Base-by-base conservation (phyloP, 2,329 filamentous ascomycete genomes). In the Nigrospora osmanthi region DNA sequence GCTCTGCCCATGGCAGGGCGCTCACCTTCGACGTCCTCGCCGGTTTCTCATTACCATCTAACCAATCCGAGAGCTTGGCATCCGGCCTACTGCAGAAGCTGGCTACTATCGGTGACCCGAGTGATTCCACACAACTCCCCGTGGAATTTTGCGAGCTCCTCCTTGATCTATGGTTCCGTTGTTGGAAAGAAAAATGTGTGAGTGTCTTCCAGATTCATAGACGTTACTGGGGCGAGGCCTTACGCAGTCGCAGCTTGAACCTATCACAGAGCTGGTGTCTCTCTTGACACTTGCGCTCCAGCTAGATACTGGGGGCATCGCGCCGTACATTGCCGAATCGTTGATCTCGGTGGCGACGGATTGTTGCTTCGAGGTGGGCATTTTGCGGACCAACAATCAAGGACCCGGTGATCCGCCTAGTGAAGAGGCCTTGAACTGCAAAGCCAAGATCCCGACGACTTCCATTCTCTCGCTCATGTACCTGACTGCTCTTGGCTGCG, bases 11-110 rank as follows among this genome's bases (percentile, higher is more conserved):
- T 38, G 70, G 72, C 14, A 73, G 77, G 36, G 73, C 80, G 3
- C 72, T 83, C 14, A 82, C 80, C 0, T 76, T 91, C 38, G 85
- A 91, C 54, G 71, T 76, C 2, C 68, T 91, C 14, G 74, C 81
- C 9, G 78, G 76, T 39, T 80, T 81, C 59, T 60, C 70, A 4
- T 81, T 88, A 43, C 81, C 84, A 2, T 85, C 85, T 0, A 69
- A 78, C n/a, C 73, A 76, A 1, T 60, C 65, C 1, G 73, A 73
- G 38, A 83, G 80, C 0, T 69, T 90, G 7, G 79, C 85, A 0
- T 79, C 85, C 3, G 70, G 82, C 17, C 75, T 90, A 30, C 76
- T 87, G 43, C 80, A 86, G 50, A 76, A 75, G 38, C 64, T 91
- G n/a, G 78, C 83, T 0, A 59, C 70, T 6, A 71, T 81, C 49